Conservation (phyloP, 2,329 filamentous ascomycete species). For the Elsinoe ampelina region DNA sequence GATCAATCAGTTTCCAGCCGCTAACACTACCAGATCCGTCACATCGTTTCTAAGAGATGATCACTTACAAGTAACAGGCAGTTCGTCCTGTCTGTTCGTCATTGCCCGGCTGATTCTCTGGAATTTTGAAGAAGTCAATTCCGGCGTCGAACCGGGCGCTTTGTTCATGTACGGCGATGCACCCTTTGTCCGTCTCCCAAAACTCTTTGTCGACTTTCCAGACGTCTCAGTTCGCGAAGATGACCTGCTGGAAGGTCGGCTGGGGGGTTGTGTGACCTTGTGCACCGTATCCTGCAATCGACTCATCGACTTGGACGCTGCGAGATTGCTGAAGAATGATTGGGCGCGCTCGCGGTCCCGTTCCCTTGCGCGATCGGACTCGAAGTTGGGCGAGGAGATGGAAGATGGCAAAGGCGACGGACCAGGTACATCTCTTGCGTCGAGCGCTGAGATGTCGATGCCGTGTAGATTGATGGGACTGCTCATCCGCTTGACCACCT, state of each 20-base stretch:
- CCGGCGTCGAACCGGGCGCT: slow-evolving; percentile 39
- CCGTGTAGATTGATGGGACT: slow-evolving; percentile 29
- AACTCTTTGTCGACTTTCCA: slow-evolving; percentile 22
- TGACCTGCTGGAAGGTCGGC: slow-evolving; percentile 9
- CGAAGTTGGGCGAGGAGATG: slow-evolving; percentile 19
- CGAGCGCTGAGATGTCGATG: slow-evolving; percentile 29
- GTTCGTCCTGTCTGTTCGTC: neutral
- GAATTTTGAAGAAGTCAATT: slow-evolving; percentile 24
- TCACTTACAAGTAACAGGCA: slow-evolving; percentile 2
- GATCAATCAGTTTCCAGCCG: slow-evolving; percentile 8
- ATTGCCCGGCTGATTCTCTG: slow-evolving; percentile 4
- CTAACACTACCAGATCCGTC: slow-evolving; percentile 8
- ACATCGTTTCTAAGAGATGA: neutral
- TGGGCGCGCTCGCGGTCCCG: slow-evolving; percentile 12
- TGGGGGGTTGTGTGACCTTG: slow-evolving; percentile 1
- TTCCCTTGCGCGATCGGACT: slow-evolving; percentile 13
- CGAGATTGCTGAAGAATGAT: slow-evolving; percentile 16
- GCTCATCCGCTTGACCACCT: slow-evolving; percentile 18
- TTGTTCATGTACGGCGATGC: slow-evolving; percentile 22
- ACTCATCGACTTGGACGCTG: slow-evolving; percentile 17
- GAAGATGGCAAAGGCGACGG: slow-evolving; percentile 24
- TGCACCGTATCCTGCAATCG: slow-evolving; percentile 14
- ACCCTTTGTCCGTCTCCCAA: slow-evolving; percentile 22
- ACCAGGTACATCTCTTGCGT: slow-evolving; percentile 22
- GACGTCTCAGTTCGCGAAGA: slow-evolving; percentile 11